phyloP scores from a whole-genome alignment of 2,329 filamentous ascomycete species.

The Exophiala oligosperma region DNA sequence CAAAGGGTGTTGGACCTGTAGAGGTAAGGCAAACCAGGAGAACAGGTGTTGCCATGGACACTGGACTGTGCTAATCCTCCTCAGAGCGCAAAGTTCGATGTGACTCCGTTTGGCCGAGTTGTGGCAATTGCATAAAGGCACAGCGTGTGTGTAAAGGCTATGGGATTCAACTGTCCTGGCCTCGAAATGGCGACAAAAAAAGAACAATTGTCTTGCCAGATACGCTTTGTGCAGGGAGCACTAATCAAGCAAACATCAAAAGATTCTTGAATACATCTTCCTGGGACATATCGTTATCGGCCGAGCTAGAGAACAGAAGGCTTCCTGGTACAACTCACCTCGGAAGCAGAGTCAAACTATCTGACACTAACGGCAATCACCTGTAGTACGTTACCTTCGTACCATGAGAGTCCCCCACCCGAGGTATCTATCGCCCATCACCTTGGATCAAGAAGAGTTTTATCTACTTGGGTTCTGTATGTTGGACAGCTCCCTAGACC shows the following conservation, averaged over 20 bases:
- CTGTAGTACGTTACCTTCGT: slow-evolving; percentile 19
- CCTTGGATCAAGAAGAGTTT: slow-evolving; percentile 14
- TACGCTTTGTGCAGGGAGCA: neutral
- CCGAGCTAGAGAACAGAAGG: slow-evolving; percentile 15
- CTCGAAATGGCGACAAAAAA: slow-evolving; percentile 21
- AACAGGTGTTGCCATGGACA: neutral
- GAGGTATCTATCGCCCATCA: slow-evolving; percentile 15
- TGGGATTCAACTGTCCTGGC: slow-evolving; percentile 24
- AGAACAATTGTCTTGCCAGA: slow-evolving; percentile 16
- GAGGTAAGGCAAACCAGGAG: slow-evolving; percentile 13
- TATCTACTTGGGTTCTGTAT: slow-evolving; percentile 21
- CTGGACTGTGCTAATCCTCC: slow-evolving; percentile 6
- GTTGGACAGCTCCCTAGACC: slow-evolving; percentile 3
- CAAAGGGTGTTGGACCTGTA: slow-evolving; percentile 22
- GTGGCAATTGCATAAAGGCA: slow-evolving; percentile 24
- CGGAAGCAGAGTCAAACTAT: slow-evolving; percentile 8
- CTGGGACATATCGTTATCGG: slow-evolving; percentile 18
- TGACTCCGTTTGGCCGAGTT: slow-evolving; percentile 20
- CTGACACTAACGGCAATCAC: slow-evolving; percentile 8
- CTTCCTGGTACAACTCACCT: slow-evolving; percentile 11
- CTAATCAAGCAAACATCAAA: slow-evolving; percentile 10
- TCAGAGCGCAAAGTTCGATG: slow-evolving; percentile 25
- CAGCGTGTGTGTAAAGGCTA: slow-evolving; percentile 23
- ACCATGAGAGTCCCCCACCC: slow-evolving; percentile 18
- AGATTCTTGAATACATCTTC: slow-evolving; percentile 20